Base-by-base conservation (phyloP, 345 rosid genomes). In the Euclidium syriacum region DNA sequence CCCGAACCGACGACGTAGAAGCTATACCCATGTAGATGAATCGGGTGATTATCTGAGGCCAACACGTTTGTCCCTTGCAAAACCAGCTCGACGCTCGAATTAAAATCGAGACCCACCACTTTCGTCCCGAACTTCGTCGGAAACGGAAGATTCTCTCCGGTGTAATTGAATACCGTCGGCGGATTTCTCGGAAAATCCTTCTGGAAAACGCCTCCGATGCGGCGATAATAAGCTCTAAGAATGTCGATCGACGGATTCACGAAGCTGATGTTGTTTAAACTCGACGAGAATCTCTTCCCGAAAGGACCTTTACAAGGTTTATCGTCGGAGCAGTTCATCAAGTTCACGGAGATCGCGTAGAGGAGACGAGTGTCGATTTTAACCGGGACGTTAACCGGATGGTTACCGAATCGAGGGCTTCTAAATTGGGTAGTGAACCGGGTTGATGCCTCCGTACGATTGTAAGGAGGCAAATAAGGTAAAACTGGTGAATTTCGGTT, bases 11-110 rank as follows among this genome's bases (percentile, higher is more conserved):
- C 76, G 20, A 91, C 92, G 6, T 65, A 80, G 74, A 91, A 91
- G 26, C 79, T 68, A 73, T 88, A 77, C 2, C 98, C 96, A 51
- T 91, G 96, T 27, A 88, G 85, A 71, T 91, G 98, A 74, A 91
- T 85, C 7, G 96, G 96, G 36, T 91, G 98, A 20, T 79, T 66
- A 65, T 86, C 96, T 6, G 75, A 49, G 19, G 95, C 74, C 54
- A 85, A 73, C 12, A 92, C 86, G 50, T 79, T 89, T 30, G 98
- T 86, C 52, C 79, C 98, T 62, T 89, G 98, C 15, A 85, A 42
- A 22, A 92, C 86, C 58, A 92, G 39, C 62, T 92, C 91, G 10
- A 92, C 88, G 6, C 38, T 78, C 47, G 89, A 52, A 17, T 95
- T 87, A 49, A 38, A 87, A 62, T 81, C 91, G 23, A 92, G 67